Evolutionary conservation across 148 eudicot species (phyloP), one percentile per base, ranked within the genome.

Genomic region (Chenopodium formosanum): DNA sequence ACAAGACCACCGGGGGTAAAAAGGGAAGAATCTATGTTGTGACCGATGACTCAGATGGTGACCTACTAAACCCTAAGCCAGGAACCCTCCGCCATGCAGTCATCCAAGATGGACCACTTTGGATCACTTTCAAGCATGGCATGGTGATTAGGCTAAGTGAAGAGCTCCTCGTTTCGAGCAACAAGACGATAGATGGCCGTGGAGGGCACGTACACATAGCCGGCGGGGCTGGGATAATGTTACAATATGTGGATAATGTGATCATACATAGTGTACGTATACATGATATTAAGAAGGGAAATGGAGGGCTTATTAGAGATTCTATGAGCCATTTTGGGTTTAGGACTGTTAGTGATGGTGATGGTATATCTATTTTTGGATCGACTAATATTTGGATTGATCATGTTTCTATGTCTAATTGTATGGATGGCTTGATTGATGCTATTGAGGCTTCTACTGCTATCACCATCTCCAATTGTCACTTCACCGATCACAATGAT

Each of bases 51-150:
- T 83, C 90, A 0, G 92, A 90, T 71, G 31, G 56, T 11, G 89
- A 90, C 70, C 32, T 88, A 75, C 66, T 90, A n/a, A 84, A 86
- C 86, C 92, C 90, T 1, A 90, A 88, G 44, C 88, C 86, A 0
- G 92, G 90, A 19, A 90, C 92, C 37, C 76, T 90, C 19, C 88
- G 92, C 53, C 87, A 88, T 46, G 92, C 86, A 9, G 92, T 88
- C 9, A 88, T 90, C 79, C 90, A 88, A 13, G 23, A 53, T 0
- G 88, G 66, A 65, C 90, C 90, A 4, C 83, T 90, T 23, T 90
- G 92, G 92, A 90, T 90, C 78, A 80, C 76, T 47, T 90, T 90
- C 37, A 80, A 82, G 12, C 82, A 58, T 20, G 37, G 70, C 48
- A 88, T 88, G 92, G 66, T 78, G 23, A 88, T 90, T 16, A 82